phyloP scores from a whole-genome alignment of 257 asterid species.

The Rubia yunnanensis region DNA sequence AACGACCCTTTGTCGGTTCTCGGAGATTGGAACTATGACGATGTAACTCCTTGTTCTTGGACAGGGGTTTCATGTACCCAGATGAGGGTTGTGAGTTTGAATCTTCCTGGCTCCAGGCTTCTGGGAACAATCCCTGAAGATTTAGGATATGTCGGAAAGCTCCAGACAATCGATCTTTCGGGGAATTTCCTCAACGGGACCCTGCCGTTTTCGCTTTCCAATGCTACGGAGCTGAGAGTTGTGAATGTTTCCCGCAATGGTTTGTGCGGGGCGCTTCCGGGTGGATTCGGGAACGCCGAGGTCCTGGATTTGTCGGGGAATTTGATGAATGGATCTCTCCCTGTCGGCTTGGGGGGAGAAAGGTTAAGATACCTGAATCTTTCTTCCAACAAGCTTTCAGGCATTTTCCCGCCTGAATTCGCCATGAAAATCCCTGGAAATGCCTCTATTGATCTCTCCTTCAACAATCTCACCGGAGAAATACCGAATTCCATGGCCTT shows the following conservation, averaged over 20 bases:
- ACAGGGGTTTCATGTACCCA: slow-evolving; percentile 55
- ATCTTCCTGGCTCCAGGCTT: slow-evolving; percentile 51
- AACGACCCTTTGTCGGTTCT: slow-evolving; percentile 78
- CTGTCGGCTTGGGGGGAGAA: slow-evolving; percentile 56
- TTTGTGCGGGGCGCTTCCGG: slow-evolving; percentile 46
- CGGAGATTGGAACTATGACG: slow-evolving; percentile 73
- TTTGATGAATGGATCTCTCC: slow-evolving; percentile 55
- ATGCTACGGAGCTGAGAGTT: slow-evolving; percentile 43
- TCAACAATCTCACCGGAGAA: slow-evolving; percentile 69
- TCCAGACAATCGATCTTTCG: slow-evolving; percentile 58
- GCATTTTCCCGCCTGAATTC: slow-evolving; percentile 41
- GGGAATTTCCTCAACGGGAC: slow-evolving; percentile 63
- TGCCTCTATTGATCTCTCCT: slow-evolving; percentile 63
- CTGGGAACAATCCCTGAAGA: slow-evolving; percentile 55
- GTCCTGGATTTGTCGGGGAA: slow-evolving; percentile 62
- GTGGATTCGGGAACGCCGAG: slow-evolving; percentile 32
- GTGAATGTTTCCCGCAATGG: slow-evolving; percentile 52
- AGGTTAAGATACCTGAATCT: slow-evolving; percentile 58
- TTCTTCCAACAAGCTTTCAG: slow-evolving; percentile 67
- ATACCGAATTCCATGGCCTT: slow-evolving; percentile 48
- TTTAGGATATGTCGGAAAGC: slow-evolving; percentile 52
- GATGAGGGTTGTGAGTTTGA: slow-evolving; percentile 36
- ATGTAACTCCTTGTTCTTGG: slow-evolving; percentile 72
- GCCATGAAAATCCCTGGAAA: slow-evolving; percentile 50
- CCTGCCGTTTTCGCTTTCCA: slow-evolving; percentile 53